A percentile compares a stretch with the other conserved stretches of the same genome.
Conservation (phyloP, 202 grass and related monocot species). For the Panicum hallii region DNA sequence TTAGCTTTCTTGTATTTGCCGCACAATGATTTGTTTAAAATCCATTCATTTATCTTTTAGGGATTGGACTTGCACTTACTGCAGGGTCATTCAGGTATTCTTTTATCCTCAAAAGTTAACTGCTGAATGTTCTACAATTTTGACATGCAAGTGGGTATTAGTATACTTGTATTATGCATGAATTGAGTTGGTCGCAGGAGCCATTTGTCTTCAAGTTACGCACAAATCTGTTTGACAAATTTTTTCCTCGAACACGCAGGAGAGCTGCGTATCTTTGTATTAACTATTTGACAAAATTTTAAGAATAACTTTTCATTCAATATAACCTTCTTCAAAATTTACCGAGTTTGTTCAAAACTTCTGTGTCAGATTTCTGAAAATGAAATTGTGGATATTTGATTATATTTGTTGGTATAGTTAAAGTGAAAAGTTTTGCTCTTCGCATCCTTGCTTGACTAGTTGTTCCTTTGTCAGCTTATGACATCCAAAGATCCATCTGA, state of each 20-base stretch:
- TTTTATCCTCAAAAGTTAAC: constrained; percentile 20
- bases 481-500: constrained; percentile 13
- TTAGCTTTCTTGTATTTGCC: constrained; percentile 41
- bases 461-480: constrained; percentile 36
- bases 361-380: constrained; percentile 8
- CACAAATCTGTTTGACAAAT: constrained; percentile 2
- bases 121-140: constrained; percentile 30
- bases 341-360: background rate
- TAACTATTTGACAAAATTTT: constrained; percentile 6
- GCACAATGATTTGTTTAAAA: constrained; percentile 23
- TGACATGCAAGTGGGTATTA: constrained; percentile 15
- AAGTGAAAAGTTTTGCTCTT: constrained; percentile 30
- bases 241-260: background rate
- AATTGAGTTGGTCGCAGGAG: constrained; percentile 32
- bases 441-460: constrained; percentile 16
- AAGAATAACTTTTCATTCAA: background rate
- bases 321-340: background rate
- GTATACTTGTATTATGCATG: constrained; percentile 1
- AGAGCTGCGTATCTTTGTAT: too few species aligned
- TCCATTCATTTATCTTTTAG: constrained; percentile 60
- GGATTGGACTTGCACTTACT: constrained; percentile 89
- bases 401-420: constrained; percentile 32
- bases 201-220: constrained; percentile 2
- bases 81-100: constrained; percentile 84
- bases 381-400: constrained; percentile 8